Conservation (phyloP, 2,329 filamentous ascomycete species). For the Aspergillus sp. region DNA sequence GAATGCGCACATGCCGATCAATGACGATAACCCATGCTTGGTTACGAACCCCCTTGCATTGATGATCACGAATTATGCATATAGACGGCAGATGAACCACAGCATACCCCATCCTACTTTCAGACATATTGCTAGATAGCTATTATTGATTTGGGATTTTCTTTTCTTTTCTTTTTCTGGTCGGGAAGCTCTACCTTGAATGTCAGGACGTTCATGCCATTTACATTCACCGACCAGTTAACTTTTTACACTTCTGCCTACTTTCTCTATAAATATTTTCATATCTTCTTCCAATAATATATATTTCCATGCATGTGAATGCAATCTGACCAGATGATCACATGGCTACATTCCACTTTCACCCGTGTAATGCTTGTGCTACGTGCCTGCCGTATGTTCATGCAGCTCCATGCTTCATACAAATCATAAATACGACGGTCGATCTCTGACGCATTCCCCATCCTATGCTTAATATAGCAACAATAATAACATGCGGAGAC, state of each 20-base stretch:
- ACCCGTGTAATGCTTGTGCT: background rate
- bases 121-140: background rate
- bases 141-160: background rate
- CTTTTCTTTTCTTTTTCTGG: background rate
- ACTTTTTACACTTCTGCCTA: too few relatives aligned
- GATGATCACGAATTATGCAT: slow-evolving; percentile 20
- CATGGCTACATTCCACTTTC: background rate
- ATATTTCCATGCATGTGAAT: background rate
- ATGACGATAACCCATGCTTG: slow-evolving; percentile 6
- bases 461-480: too few relatives aligned
- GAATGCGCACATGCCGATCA: slow-evolving; percentile 9
- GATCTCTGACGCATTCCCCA: too few relatives aligned
- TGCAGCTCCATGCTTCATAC: too few relatives aligned
- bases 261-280: slow-evolving; percentile 3
- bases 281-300: background rate
- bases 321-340: background rate
- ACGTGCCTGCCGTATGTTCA: background rate
- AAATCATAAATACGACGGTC: too few relatives aligned
- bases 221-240: background rate
- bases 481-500: too few relatives aligned
- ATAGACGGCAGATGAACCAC: slow-evolving; percentile 14
- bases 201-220: background rate
- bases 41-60: slow-evolving; percentile 12
- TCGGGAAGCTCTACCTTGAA: background rate
- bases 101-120: background rate